Evolutionary conservation across 805 yeast species (phyloP).

Genomic region (Wickerhamomyces sydowiorum): DNA sequence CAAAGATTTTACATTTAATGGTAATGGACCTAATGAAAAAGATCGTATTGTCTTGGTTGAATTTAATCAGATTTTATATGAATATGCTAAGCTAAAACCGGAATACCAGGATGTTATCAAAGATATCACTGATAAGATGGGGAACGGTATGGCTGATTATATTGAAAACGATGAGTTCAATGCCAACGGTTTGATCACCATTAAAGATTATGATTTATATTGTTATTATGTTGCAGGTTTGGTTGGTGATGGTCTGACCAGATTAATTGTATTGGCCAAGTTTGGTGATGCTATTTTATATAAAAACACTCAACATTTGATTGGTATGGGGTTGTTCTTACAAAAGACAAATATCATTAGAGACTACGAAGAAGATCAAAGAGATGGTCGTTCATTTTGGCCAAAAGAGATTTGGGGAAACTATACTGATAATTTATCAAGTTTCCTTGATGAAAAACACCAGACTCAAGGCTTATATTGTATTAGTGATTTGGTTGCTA

Average conservation of each 20-base stretch:
- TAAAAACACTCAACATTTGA: slow-evolving; percentile 54
- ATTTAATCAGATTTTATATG: slow-evolving; percentile 62
- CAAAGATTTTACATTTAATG: slow-evolving; percentile 78
- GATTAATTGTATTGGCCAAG: slow-evolving; percentile 68
- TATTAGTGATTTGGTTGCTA: slow-evolving; percentile 72
- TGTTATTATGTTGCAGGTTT: slow-evolving; percentile 98
- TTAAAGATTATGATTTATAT: slow-evolving; percentile 80
- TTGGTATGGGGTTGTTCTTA: slow-evolving; percentile 90
- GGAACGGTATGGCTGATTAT: slow-evolving; percentile 97
- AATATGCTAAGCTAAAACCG: slow-evolving; percentile 67
- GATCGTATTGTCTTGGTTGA: slow-evolving; percentile 80
- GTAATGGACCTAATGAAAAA: slow-evolving; percentile 67
- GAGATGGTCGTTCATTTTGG: slow-evolving; percentile 93
- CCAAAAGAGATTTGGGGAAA: slow-evolving; percentile 91
- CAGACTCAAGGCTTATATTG: slow-evolving; percentile 60
- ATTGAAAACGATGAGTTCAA: slow-evolving; percentile 73
- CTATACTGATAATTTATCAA: slow-evolving; percentile 59
- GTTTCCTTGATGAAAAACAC: slow-evolving; percentile 48
- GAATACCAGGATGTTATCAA: slow-evolving; percentile 73
- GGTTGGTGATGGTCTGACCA: slow-evolving; percentile 93
- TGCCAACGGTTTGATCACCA: slow-evolving; percentile 68
- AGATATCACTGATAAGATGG: slow-evolving; percentile 82
- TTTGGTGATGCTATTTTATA: slow-evolving; percentile 54
- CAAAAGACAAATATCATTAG: slow-evolving; percentile 96
- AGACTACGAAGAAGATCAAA: slow-evolving; percentile 88